Evolutionary conservation across 352 stramenopile genomes (phyloP).

Genomic region (Phytophthora brassicae): DNA sequence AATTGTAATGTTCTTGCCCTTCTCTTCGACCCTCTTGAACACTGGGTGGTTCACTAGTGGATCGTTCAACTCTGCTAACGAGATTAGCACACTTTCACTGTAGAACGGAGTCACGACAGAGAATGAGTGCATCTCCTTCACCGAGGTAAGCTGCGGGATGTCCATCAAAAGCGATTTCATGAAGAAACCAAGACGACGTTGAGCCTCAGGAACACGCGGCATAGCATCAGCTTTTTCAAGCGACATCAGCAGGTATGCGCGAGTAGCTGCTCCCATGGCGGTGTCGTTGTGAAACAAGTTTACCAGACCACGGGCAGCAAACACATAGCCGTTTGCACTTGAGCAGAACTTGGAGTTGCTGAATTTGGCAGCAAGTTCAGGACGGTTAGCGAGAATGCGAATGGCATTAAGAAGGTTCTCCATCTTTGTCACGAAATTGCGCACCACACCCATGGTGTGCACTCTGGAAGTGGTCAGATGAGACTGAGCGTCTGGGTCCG

Average conservation of each 20-base stretch:
- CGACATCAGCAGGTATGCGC: slow-evolving; percentile 69
- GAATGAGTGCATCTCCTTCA: slow-evolving; percentile 85
- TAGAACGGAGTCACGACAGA: slow-evolving; percentile 83
- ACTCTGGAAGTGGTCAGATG: slow-evolving; percentile 54
- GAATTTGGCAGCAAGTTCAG: slow-evolving; percentile 65
- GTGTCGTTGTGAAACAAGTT: slow-evolving; percentile 79
- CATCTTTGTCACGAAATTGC: slow-evolving; percentile 80
- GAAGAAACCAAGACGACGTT: slow-evolving; percentile 79
- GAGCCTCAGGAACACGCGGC: slow-evolving; percentile 66
- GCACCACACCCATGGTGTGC: slow-evolving; percentile 72
- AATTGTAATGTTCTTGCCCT: slow-evolving; percentile 81
- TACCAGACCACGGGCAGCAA: slow-evolving; percentile 68
- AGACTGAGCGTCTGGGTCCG: slow-evolving; percentile 56
- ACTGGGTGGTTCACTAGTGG: slow-evolving; percentile 72
- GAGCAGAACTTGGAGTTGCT: slow-evolving; percentile 78
- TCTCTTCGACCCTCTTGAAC: slow-evolving; percentile 74
- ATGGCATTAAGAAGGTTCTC: slow-evolving; percentile 64
- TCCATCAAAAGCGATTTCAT: slow-evolving; percentile 83
- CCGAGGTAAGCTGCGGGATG: slow-evolving; percentile 66
- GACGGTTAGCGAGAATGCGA: slow-evolving; percentile 52
- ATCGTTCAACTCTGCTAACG: slow-evolving; percentile 63
- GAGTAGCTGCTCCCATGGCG: slow-evolving; percentile 76
- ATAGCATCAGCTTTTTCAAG: slow-evolving; percentile 72
- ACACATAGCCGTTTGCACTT: slow-evolving; percentile 76
- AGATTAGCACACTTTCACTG: slow-evolving; percentile 70